These are phyloP conservation scores for Acephala macrosclerotiorum DNA, from an alignment of 2,329 filamentous ascomycete species.

Conservation along the genomic window DNA sequence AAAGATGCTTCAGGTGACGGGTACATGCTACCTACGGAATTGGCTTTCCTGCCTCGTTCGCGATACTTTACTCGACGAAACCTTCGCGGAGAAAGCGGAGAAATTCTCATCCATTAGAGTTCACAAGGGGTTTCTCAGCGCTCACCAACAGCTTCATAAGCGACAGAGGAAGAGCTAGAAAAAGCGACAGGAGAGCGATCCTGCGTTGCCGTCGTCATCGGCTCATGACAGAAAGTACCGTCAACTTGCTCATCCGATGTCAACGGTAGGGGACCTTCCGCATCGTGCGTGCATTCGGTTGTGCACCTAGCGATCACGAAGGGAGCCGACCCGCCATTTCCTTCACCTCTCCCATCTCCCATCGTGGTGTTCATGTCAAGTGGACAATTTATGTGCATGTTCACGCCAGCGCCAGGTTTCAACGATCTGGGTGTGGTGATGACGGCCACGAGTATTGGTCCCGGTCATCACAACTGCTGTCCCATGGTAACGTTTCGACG, in stretches of 20 bases:
- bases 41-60: not conserved
- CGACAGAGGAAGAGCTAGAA: too few species aligned
- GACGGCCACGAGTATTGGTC: constrained; percentile 10
- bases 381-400: not conserved
- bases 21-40: constrained; percentile 6
- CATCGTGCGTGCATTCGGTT: not conserved
- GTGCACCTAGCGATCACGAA: constrained; percentile 9
- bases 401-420: not conserved
- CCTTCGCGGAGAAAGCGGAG: too few species aligned
- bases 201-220: not conserved
- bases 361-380: not conserved
- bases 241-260: not conserved
- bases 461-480: constrained; percentile 8
- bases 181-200: too few species aligned
- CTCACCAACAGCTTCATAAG: too few species aligned
- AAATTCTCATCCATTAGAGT: too few species aligned
- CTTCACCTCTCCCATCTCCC: not conserved
- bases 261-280: not conserved
- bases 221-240: not conserved
- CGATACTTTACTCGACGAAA: not conserved
- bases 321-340: constrained; percentile 13
- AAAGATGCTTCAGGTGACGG: not conserved
- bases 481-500: constrained; percentile 26
- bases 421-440: constrained; percentile 10
- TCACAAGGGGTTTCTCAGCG: too few species aligned